Evolutionary conservation across 2,329 filamentous ascomycete species (phyloP), one percentile per base, ranked within the genome.

Genomic region (Aureobasidium sp.): DNA sequence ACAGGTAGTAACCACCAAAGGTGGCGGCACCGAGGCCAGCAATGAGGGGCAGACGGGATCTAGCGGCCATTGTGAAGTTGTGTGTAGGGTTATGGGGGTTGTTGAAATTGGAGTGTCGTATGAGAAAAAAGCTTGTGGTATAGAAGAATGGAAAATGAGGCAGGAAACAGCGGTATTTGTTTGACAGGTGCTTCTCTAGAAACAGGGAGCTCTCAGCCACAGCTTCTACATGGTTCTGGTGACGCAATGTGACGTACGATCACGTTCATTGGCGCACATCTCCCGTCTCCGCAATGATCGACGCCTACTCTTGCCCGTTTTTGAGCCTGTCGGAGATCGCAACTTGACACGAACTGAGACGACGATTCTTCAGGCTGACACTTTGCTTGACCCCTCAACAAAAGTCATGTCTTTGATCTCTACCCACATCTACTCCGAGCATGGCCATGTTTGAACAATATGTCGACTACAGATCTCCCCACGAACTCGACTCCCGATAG

Each of bases 1-100:
- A 99, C 66, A 97, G 83, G 80, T 97, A 97, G 82, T 96, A 97
- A 47, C 89, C 91, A 48, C 51, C 62, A 37, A 39, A 63, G 53
- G 63, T 63, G 53, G 62, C 66, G 32, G 62, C 59, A 44, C 63
- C 57, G 12, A 66, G 34, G 48, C 63, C 63, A 51, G 57, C 48
- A 26, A 65, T 61, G 34, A 60, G 55, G 41, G 37, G 62, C 39
- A 63, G 62, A 39, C 62, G 59, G 27, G 65, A 62, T 62, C 60
- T 62, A 36, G 60, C 60, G 29, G 60, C 60, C 65, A 66, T 66
- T 56, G 39, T 59, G 32, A 46, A 46, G 17, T 29, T 36, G 36
- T 53, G 15, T 32, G 29, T 29, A 10, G 17, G 44, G 48, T 44
- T 27, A 9, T 13, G 26, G 12, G 26, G n/a, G 36, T 3, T 52